phyloP scores from a whole-genome alignment of 768 basidiomycete species.

The Mycena latifolia region DNA sequence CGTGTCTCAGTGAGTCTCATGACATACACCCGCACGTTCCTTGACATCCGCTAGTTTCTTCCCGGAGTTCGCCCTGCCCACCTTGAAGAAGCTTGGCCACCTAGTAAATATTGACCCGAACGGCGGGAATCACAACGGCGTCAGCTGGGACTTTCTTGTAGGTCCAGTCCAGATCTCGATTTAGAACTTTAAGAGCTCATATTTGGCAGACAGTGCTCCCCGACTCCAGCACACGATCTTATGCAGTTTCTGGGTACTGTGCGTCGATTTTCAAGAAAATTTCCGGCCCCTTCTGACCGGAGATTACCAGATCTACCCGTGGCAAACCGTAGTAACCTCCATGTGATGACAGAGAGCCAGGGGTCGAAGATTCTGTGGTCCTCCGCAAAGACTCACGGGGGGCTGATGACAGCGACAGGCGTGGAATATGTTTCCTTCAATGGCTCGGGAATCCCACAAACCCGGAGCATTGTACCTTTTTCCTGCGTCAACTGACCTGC shows the following conservation, averaged over 20 bases:
- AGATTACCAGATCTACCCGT: slow-evolving; percentile 15
- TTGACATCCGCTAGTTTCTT: slow-evolving; percentile 8
- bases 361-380: slow-evolving; percentile 30
- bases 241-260: slow-evolving; percentile 29
- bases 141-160: slow-evolving; percentile 26
- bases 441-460: slow-evolving; percentile 6
- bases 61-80: slow-evolving; percentile 16
- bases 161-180: not conserved
- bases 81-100: slow-evolving; percentile 16
- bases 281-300: too few relatives aligned
- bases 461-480: slow-evolving; percentile 8
- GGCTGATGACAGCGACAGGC: slow-evolving; percentile 20
- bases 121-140: slow-evolving; percentile 25
- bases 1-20: slow-evolving; percentile 20
- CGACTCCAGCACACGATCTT: slow-evolving; percentile 24
- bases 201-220: slow-evolving; percentile 11
- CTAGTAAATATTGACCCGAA: slow-evolving; percentile 22
- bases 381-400: not conserved
- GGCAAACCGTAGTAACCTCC: slow-evolving; percentile 28
- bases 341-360: slow-evolving; percentile 26
- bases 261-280: not conserved
- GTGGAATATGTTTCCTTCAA: slow-evolving; percentile 27
- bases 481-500: not conserved
- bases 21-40: not conserved
- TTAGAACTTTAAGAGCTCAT: not conserved